phyloP scores from a whole-genome alignment of 345 rosid genomes.

The Euphorbia pulcherrima region DNA sequence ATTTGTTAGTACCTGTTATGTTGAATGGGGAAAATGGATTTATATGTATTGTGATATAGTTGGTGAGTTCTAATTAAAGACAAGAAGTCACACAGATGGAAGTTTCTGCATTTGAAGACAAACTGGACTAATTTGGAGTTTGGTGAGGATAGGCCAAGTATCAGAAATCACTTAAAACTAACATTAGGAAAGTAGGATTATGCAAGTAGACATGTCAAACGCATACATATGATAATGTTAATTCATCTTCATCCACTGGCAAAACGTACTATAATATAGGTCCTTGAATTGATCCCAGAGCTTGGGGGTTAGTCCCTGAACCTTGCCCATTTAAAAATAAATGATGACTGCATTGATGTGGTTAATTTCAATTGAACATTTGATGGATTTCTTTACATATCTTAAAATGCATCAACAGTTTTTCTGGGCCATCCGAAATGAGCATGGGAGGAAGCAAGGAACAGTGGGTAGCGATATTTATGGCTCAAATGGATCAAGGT shows the following conservation, averaged over 20 bases:
- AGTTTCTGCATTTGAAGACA: not conserved
- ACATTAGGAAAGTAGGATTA: not conserved
- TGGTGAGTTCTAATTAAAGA: not conserved
- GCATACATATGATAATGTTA: not conserved
- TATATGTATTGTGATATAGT: not conserved
- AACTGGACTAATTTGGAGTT: not conserved
- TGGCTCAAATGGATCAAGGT: constrained; percentile 46
- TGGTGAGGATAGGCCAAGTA: not conserved
- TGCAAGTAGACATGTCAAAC: not conserved
- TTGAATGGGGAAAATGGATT: not conserved
- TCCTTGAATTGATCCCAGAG: not conserved
- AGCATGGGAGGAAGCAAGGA: constrained; percentile 82
- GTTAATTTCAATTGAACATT: not conserved
- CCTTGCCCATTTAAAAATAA: not conserved
- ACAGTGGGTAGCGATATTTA: constrained; percentile 64
- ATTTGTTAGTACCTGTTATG: not conserved
- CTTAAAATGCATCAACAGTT: constrained; percentile 39
- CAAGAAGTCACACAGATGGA: not conserved
- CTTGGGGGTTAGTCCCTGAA: not conserved
- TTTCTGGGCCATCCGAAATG: constrained; percentile 81
- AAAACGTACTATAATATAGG: too few relatives aligned
- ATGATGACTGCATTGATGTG: not conserved
- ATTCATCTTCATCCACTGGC: not conserved
- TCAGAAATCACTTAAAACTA: too few relatives aligned
- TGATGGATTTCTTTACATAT: not conserved